Percentiles rank a stretch among this genome's conserved stretches.
Evolutionary conservation across 768 basidiomycete species (phyloP).

Genomic region (Panaeolus cyanescens): DNA sequence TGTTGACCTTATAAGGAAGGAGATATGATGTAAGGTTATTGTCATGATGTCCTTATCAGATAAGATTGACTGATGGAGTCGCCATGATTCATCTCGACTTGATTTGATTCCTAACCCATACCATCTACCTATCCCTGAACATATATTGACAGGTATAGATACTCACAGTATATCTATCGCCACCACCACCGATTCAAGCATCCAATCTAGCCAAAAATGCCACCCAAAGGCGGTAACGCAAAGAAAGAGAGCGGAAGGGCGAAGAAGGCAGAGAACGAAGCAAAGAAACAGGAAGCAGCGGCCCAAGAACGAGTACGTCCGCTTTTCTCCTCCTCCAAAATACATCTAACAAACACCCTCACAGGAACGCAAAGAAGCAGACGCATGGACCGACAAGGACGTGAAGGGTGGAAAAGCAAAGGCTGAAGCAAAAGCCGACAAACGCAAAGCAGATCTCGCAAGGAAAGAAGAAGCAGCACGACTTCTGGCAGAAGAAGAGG

Average conservation of each 20-base stretch:
- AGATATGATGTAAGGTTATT: neutral
- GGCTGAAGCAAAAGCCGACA: conserved; percentile 78
- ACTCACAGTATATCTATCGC: neutral
- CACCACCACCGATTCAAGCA: neutral
- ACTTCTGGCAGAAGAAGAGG: conserved; percentile 88
- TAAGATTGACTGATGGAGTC: conserved; percentile 11
- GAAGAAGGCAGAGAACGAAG: conserved; percentile 91
- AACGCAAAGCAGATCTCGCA: conserved; percentile 77
- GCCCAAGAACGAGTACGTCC: conserved; percentile 58
- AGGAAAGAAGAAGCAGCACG: conserved; percentile 87
- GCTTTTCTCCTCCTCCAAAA: conserved; percentile 2
- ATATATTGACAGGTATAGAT: neutral
- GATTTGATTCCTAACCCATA: neutral
- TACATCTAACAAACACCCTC: neutral
- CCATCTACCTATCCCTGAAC: neutral
- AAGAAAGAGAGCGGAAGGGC: conserved; percentile 92
- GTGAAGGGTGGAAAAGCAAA: conserved; percentile 59
- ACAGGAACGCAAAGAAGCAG: conserved; percentile 74
- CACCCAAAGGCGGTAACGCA: conserved; percentile 86
- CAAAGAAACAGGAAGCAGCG: conserved; percentile 70
- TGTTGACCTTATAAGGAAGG: neutral
- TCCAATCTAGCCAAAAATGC: conserved; percentile 46
- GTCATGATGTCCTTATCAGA: conserved; percentile 21
- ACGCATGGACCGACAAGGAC: conserved; percentile 66
- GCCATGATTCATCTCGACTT: neutral